Evolutionary conservation across 345 rosid genomes (phyloP).

Genomic region (Geranium rotundifolium): DNA sequence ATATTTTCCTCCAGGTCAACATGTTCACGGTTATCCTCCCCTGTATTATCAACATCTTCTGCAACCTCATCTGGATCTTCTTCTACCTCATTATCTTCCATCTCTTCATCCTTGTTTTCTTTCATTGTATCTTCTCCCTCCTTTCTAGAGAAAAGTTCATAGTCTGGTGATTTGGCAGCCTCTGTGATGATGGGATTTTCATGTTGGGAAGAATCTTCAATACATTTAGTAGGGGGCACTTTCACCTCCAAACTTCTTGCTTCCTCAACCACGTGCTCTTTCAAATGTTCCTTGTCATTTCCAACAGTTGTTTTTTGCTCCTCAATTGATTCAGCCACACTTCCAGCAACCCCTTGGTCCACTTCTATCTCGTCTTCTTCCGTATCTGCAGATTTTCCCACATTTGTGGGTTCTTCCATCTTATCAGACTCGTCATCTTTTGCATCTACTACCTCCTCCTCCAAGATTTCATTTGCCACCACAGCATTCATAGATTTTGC

Average conservation of each 20-base stretch:
- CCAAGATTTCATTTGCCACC: neutral
- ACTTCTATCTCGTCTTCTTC: slow-evolving; percentile 3
- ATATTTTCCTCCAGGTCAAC: slow-evolving; percentile 8
- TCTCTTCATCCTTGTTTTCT: slow-evolving; percentile 3
- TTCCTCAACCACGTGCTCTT: slow-evolving; percentile 6
- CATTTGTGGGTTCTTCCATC: slow-evolving; percentile 11
- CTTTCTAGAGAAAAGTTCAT: slow-evolving; percentile 1
- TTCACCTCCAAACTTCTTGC: neutral
- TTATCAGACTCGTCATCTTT: slow-evolving; percentile 5
- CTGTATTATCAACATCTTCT: slow-evolving; percentile 8
- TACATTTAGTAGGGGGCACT: neutral
- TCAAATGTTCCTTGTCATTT: slow-evolving; percentile 11
- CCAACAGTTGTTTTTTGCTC: slow-evolving; percentile 10
- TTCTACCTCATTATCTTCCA: neutral
- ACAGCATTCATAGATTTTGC: neutral
- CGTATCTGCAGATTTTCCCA: slow-evolving; percentile 5
- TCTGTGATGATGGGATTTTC: neutral
- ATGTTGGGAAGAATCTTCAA: neutral
- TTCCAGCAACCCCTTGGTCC: slow-evolving; percentile 10
- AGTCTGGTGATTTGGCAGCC: slow-evolving; percentile 4
- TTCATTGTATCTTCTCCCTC: slow-evolving; percentile 6
- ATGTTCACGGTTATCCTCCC: slow-evolving; percentile 8
- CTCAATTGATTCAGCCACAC: slow-evolving; percentile 6
- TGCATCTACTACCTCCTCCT: neutral
- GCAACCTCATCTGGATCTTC: slow-evolving; percentile 7